Evolutionary conservation across 345 rosid species (phyloP), one percentile per base, ranked within the genome.

Genomic region (Populus davidiana): DNA sequence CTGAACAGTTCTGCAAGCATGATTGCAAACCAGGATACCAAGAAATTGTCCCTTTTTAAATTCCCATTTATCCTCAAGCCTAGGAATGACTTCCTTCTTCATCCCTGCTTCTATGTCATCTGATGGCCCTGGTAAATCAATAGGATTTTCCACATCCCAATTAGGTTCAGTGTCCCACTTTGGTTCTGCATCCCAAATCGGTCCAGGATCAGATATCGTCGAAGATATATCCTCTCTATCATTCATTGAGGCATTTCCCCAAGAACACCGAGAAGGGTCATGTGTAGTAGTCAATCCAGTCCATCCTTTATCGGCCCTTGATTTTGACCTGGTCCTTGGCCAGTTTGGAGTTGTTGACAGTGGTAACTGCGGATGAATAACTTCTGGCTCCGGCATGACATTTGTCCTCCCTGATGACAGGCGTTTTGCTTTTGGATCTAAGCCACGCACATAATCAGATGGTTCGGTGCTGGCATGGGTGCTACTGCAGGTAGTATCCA

Each of bases 151-250:
- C 43, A 81, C 86, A 75, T 87, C 97, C 97, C 98, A 96, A 74
- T 87, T 85, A 77, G 92, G 87, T 63, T 92, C 97, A 6, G 83
- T 17, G 79, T 93, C 98, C 99, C 99, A 92, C 85, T 87, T 96
- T 25, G 99, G 99, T 81, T 88, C 99, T 38, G 97, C 85, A 84
- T 96, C 99, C 99, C 99, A 96, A 67, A 96, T 96, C 12, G 99
- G 97, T 85, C 99, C 98, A 27, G 98, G 99, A 84, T 93, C 97
- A 54, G 99, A 96, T 77, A 96, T 82, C 49, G 99, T 93, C 25
- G 99, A 96, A 50, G 99, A 96, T 61, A 90, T 90, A 78, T 96
- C 99, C 83, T 96, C 99, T 82, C 90, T 90, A 81, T 96, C 99
- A 83, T 91, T 88, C 75, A 88, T 86, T 54, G 84, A 90, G 7